Base-by-base conservation (phyloP, 192 early-diverging fungal genomes). In the Gigaspora rosea region DNA sequence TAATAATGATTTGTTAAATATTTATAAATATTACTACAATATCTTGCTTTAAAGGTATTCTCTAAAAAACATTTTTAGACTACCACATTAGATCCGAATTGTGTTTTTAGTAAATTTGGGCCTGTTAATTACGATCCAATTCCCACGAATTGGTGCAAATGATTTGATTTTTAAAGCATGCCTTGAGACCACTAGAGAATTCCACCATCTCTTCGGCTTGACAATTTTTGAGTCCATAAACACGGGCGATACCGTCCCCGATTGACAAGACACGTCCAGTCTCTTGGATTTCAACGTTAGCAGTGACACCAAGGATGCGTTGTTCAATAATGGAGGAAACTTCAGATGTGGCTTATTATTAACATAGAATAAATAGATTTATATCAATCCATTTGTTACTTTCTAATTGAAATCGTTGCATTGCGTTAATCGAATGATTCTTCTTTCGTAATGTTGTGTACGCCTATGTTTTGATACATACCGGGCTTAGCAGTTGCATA, bases 161-260 rank as follows among this genome's bases (percentile, higher is more conserved):
- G 27, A 27, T 27, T 27, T 27, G 41, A 41, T 41, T 6, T 41
- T 41, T 22, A 32, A 36, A 20, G 58, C 10, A 20, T 88, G 92
- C 95, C 93, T 95, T 94, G 74, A 99, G 86, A 85, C 98, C 98
- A 85, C 95, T 96, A 81, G 96, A 97, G 91, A 99, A 99, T 82
- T 99, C 98, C 85, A 99, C 97, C 96, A 99, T 97, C 90, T 99
- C 97, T 87, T 99, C 97, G 80, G 97, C 95, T 90, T 99, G 95
- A 78, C 90, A 88, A 86, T 98, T 99, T 90, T 95, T 96, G 86
- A 98, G 90, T 71, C 96, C 98, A 78, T 96, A 97, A 73, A 99
- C 95, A 92, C 97, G 96, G 77, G 97, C 97, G 89, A 99, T 98
- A 97, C 97, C 97, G 87, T 99, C 97, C 93, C 97, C 96, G 81